phyloP scores from a whole-genome alignment of 257 asterid genomes.

The Nicotiana otophora region DNA sequence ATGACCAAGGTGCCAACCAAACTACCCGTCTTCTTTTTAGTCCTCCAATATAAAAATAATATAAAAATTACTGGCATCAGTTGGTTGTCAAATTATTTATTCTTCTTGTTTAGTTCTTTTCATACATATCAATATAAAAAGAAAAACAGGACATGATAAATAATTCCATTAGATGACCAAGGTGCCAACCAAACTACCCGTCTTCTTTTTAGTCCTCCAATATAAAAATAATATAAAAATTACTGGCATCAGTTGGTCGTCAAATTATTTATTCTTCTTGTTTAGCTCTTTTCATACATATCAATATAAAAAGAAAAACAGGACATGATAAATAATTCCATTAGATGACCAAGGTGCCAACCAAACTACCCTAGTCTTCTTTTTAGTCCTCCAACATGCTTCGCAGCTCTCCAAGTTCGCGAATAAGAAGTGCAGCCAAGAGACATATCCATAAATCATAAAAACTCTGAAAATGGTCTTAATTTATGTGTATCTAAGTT shows the following conservation, averaged over 20 bases:
- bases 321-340: not conserved
- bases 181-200: not conserved
- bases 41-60: not conserved
- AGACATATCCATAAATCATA: not conserved
- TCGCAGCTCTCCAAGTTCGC: not conserved
- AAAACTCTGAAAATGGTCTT: not conserved
- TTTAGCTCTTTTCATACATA: not conserved
- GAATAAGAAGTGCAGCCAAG: not conserved
- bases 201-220: not conserved
- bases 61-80: not conserved
- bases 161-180: not conserved
- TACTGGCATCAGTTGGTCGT: not conserved
- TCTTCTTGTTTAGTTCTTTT: not conserved
- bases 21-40: not conserved
- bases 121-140: not conserved
- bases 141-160: not conserved
- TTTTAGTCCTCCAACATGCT: not conserved
- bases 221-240: not conserved
- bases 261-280: not conserved
- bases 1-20: not conserved
- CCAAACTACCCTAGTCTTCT: not conserved
- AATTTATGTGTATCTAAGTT: not conserved
- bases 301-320: not conserved
- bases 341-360: not conserved
- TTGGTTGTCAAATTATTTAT: not conserved